Percentiles rank a stretch among this genome's conserved stretches.
Conservation (phyloP, 2,329 filamentous ascomycete genomes). For the Ilyonectria robusta region DNA sequence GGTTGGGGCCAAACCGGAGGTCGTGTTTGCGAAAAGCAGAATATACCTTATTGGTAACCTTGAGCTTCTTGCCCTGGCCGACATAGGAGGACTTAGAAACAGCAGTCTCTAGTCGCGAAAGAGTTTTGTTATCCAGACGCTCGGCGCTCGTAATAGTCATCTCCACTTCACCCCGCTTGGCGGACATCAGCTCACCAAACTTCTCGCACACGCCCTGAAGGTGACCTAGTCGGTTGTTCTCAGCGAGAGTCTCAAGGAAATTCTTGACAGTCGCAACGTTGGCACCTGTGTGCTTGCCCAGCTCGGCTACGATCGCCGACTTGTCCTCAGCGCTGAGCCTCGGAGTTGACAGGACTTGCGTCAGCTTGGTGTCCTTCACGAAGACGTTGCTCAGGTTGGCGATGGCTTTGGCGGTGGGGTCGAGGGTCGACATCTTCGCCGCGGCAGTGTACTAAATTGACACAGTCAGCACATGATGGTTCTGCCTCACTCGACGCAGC, state of each 20-base stretch:
- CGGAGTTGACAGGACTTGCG: slow-evolving; percentile 81
- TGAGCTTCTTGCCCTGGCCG: slow-evolving; percentile 95
- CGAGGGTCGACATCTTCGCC: slow-evolving; percentile 87
- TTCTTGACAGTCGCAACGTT: slow-evolving; percentile 92
- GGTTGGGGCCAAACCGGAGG: not conserved
- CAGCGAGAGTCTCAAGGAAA: slow-evolving; percentile 90
- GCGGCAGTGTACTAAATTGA: slow-evolving; percentile 91
- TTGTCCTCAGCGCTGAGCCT: slow-evolving; percentile 87
- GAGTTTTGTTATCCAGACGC: slow-evolving; percentile 89
- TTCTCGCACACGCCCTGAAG: slow-evolving; percentile 88
- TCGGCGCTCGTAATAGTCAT: slow-evolving; percentile 90
- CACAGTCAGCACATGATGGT: slow-evolving; percentile 28
- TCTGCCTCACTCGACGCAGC: too few relatives aligned
- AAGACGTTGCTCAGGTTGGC: slow-evolving; percentile 78
- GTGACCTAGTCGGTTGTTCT: slow-evolving; percentile 94
- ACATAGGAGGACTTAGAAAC: slow-evolving; percentile 92
- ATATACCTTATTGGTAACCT: slow-evolving; percentile 89
- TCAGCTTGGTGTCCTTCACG: slow-evolving; percentile 87
- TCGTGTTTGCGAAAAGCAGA: slow-evolving; percentile 9
- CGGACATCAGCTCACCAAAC: slow-evolving; percentile 89
- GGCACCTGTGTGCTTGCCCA: slow-evolving; percentile 84
- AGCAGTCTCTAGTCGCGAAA: slow-evolving; percentile 87
- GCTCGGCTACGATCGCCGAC: slow-evolving; percentile 86
- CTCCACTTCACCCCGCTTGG: slow-evolving; percentile 93
- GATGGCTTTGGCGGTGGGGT: slow-evolving; percentile 87